Evolutionary conservation across 208 protist genomes (phyloP), one percentile per base, ranked within the genome.

Genomic region (Trypanosomatidae sp.): DNA sequence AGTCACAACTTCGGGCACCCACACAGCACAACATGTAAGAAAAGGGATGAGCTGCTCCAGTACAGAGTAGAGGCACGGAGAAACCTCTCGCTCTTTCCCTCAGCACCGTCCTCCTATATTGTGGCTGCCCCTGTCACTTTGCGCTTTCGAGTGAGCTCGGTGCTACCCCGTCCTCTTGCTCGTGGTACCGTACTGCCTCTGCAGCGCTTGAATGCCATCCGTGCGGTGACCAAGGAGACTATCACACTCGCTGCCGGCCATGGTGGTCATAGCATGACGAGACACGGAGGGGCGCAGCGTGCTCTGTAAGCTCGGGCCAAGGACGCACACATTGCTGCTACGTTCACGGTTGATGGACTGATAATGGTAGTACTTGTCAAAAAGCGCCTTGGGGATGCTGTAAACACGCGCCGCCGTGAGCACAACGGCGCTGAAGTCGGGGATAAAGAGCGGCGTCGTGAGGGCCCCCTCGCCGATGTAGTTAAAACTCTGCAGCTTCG

Each of bases 361-460:
- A 69, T 88, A 86, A 10, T 72, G 72, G 43, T 83, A 65, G 74
- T 92, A 96, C 77, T 87, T 88, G 2, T 91, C 80, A 62, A 89
- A 96, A 19, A 79, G 17, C 6, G 74, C 69, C 1, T 72, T 70
- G 15, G 87, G 58, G 50, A 97, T 97, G 60, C 80, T 79, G 66
- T 89, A 92, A 3, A 95, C 64, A 22, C 92, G 86, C 12, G 90
- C 89, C 10, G 89, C 80, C 30, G 67, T 73, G 15, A 84, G 62
- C n/a, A 97, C 87, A 13, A 94, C 65, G 4, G 90, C 92, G 68
- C 88, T 94, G 82, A 84, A 97, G 62, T 93, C 90, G 0, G 92
- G 89, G 13, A 85, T 71, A 58, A 92, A 97, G 52, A 87, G 81
- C 36, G 77, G 53, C 46, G 77, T 76, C 19, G 76, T 88, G 33